These are phyloP conservation scores for Brettanomyces naardenensis DNA, from an alignment of 805 yeast genomes.

Conservation along the genomic window DNA sequence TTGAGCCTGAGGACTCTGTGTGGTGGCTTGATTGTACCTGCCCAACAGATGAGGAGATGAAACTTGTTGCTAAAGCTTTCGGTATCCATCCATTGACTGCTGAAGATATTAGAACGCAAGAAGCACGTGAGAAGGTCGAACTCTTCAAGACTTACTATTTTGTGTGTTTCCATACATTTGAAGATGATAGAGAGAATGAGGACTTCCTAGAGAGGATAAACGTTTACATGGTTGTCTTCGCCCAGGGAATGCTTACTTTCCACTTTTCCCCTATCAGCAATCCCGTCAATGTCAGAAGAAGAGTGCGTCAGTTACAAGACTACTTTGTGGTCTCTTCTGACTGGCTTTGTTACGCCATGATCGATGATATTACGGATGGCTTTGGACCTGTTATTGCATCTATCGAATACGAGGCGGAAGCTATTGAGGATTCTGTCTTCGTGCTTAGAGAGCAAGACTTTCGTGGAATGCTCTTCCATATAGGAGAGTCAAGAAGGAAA, in stretches of 20 bases:
- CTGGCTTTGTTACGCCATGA: constrained; percentile 76
- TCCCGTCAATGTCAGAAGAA: constrained; percentile 71
- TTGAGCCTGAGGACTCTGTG: constrained; percentile 63
- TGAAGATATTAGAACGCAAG: constrained; percentile 94
- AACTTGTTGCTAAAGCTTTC: constrained; percentile 82
- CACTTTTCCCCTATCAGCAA: constrained; percentile 63
- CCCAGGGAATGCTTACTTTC: constrained; percentile 60
- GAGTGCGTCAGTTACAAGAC: constrained; percentile 72
- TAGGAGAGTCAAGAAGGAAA: constrained; percentile 84
- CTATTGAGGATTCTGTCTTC: constrained; percentile 80
- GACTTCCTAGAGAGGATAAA: constrained; percentile 78
- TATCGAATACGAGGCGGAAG: constrained; percentile 73
- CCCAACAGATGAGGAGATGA: constrained; percentile 95
- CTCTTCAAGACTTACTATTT: constrained; percentile 83
- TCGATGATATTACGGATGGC: constrained; percentile 80
- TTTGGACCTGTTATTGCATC: constrained; percentile 76
- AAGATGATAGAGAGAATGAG: constrained; percentile 71
- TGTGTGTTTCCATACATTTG: constrained; percentile 96
- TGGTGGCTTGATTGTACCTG: constrained; percentile 97
- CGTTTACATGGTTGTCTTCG: constrained; percentile 65
- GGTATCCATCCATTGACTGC: constrained; percentile 97
- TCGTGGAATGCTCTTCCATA: constrained; percentile 65
- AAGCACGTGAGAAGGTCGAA: constrained; percentile 95
- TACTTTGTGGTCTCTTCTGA: constrained; percentile 72
- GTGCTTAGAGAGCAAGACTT: constrained; percentile 69